Evolutionary conservation across 306 rosid species (phyloP).

Genomic region (Cajanus cajan): DNA sequence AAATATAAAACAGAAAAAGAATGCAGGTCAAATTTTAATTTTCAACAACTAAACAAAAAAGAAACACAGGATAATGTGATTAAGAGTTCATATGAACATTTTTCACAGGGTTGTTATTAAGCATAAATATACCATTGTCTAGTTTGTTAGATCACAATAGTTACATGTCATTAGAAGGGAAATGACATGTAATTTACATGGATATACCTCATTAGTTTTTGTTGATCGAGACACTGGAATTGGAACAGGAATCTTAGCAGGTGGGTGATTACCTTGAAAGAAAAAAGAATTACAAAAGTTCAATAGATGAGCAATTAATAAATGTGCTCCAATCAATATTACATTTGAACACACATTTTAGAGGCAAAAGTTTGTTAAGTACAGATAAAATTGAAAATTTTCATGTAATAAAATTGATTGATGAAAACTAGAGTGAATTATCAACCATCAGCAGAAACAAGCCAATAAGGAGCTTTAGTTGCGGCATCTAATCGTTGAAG

Average conservation of each 20-base stretch:
- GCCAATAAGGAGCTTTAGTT: constrained; percentile 96
- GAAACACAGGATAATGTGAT: background rate
- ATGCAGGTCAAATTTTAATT: background rate
- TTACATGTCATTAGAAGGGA: background rate
- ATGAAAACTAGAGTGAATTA: constrained; percentile 29
- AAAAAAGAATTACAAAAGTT: constrained; percentile 36
- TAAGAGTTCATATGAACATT: background rate
- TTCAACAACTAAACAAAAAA: constrained; percentile 3
- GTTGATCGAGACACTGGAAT: constrained; percentile 63
- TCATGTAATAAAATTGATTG: constrained; percentile 6
- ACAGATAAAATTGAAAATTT: background rate
- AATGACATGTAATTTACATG: constrained; percentile 21
- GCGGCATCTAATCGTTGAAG: constrained; percentile 79
- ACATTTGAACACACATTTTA: background rate
- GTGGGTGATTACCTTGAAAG: constrained; percentile 68
- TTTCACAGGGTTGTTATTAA: background rate
- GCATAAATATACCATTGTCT: too few species aligned
- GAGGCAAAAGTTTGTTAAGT: background rate
- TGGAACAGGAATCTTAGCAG: constrained; percentile 90
- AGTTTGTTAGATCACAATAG: background rate
- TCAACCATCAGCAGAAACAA: constrained; percentile 86
- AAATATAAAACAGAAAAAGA: constrained; percentile 16
- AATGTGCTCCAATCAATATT: constrained; percentile 10
- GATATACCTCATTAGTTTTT: constrained; percentile 70
- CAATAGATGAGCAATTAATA: constrained; percentile 15